Evolutionary conservation across 305 asterid species (phyloP).

Genomic region (Vinca major): DNA sequence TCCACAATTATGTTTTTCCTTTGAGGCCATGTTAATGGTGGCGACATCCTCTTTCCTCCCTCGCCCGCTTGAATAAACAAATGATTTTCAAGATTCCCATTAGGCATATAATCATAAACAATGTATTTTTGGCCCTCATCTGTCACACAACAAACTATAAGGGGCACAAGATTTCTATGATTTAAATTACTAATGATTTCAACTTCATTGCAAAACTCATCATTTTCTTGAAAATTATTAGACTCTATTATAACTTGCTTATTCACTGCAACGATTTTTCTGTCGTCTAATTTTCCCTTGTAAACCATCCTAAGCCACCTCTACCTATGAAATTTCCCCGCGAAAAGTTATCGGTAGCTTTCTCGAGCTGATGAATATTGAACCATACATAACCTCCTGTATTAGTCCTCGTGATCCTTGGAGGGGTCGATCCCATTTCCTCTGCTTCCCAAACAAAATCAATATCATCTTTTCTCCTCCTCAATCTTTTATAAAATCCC

Average conservation of each 20-base stretch:
- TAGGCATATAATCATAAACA: constrained; percentile 24
- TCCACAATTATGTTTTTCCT: constrained; percentile 67
- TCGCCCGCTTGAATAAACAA: constrained; percentile 29
- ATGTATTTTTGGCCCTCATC: constrained; percentile 52
- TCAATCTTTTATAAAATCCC: constrained; percentile 43
- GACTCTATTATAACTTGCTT: constrained; percentile 44
- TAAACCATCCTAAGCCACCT: constrained; percentile 84
- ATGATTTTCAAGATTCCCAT: constrained; percentile 69
- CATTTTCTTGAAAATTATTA: constrained; percentile 47
- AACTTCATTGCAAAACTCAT: constrained; percentile 78
- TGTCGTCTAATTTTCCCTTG: constrained; percentile 55
- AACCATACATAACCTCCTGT: constrained; percentile 52
- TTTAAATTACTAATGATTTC: constrained; percentile 83
- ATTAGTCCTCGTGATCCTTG: constrained; percentile 48
- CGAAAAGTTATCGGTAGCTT: constrained; percentile 57
- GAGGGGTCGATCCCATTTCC: constrained; percentile 36
- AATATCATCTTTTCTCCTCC: constrained; percentile 20
- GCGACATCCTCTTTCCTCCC: constrained; percentile 10
- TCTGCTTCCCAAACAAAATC: constrained; percentile 21
- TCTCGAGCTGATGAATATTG: constrained; percentile 59
- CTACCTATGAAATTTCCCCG: constrained; percentile 60
- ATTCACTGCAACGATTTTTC: constrained; percentile 63
- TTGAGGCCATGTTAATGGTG: constrained; percentile 66
- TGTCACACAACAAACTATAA: constrained; percentile 71
- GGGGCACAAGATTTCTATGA: constrained; percentile 77